Evolutionary conservation across 768 basidiomycete species (phyloP).

Genomic region (Megacollybia marginata): DNA sequence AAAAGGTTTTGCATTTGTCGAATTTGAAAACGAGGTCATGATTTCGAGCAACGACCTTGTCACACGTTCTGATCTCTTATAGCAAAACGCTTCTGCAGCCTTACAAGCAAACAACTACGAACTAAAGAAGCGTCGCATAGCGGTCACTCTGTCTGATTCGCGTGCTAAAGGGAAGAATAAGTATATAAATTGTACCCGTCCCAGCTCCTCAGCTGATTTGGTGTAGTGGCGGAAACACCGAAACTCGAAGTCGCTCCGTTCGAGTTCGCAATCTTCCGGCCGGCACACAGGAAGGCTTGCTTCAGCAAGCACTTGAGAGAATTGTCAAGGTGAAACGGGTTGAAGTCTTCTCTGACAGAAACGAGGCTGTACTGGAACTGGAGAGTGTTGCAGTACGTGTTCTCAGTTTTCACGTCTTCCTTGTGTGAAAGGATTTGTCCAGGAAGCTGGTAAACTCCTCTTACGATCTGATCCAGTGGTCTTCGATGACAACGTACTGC

Average conservation of each 20-base stretch:
- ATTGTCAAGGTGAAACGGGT: constrained; percentile 61
- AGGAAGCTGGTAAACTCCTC: constrained; percentile 83
- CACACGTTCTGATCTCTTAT: constrained; percentile 1
- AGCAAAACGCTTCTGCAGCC: constrained; percentile 67
- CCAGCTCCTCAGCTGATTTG: neutral
- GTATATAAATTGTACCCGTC: constrained; percentile 24
- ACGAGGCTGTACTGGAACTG: constrained; percentile 60
- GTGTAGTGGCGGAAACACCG: constrained; percentile 34
- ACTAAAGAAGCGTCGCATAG: constrained; percentile 83
- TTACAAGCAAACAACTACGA: constrained; percentile 81
- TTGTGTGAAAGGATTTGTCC: constrained; percentile 1
- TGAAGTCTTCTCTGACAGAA: constrained; percentile 58
- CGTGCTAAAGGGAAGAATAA: constrained; percentile 48
- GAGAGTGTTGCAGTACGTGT: constrained; percentile 50
- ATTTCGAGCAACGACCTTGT: neutral
- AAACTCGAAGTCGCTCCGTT: constrained; percentile 64
- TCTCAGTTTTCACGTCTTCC: neutral
- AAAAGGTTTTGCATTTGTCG: constrained; percentile 90
- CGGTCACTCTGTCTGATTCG: constrained; percentile 79
- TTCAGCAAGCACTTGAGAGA: constrained; percentile 88
- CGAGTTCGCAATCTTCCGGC: constrained; percentile 69
- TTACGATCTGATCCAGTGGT: constrained; percentile 64
- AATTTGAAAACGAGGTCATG: constrained; percentile 77
- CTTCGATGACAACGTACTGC: constrained; percentile 55
- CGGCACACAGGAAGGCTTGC: constrained; percentile 78